Evolutionary conservation across 2,329 filamentous ascomycete genomes (phyloP), one percentile per base, ranked within the genome.

Genomic region (Fusarium transvaalense): DNA sequence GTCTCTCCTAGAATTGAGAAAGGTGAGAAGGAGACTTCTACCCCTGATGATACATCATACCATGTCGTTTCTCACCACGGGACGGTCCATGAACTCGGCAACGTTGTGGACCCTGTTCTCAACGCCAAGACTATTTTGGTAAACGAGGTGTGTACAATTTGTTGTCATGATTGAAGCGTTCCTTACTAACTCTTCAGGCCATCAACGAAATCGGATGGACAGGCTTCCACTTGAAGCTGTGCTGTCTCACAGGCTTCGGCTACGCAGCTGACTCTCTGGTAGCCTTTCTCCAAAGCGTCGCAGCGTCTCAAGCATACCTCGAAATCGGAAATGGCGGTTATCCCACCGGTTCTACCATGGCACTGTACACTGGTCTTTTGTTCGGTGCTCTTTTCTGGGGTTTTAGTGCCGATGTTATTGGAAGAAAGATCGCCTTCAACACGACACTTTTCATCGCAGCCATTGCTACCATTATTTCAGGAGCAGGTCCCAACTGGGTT

Each of bases 141-240:
- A 1, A 59, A 59, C 10, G 56, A 59, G 23, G 56, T 59, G 3
- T 25, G 41, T 4, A 0, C 12, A 48, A 12, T 5, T 2, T 50
- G 9, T 8, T 12, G 5, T 8, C 17, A 4, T 3, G 2, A 0
- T 2, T 1, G 8, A 0, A 4, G 2, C 6, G 3, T 0, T 0
- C 1, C 4, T 21, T 39, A 3, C 34, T 58, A 10, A 59, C 21
- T 4, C 2, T 13, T 0, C 1, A 64, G 83, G 81, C 81, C 3
- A 85, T 84, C 61, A 86, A 89, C 69, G 83, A 89, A 69, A 88
- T 89, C 63, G 87, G 87, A 14, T 88, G 86, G 82, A 89, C 87
- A 0, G 76, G 77, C 1, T 88, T 85, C 70, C 87, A 89, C 66
- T 81, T 82, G 74, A 89, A 88, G 75, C 78, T 89, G 1, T 89